Percentiles rank a stretch among this genome's conserved stretches.
Conservation (phyloP, 331 rosid genomes). For the Rosa hybrid region DNA sequence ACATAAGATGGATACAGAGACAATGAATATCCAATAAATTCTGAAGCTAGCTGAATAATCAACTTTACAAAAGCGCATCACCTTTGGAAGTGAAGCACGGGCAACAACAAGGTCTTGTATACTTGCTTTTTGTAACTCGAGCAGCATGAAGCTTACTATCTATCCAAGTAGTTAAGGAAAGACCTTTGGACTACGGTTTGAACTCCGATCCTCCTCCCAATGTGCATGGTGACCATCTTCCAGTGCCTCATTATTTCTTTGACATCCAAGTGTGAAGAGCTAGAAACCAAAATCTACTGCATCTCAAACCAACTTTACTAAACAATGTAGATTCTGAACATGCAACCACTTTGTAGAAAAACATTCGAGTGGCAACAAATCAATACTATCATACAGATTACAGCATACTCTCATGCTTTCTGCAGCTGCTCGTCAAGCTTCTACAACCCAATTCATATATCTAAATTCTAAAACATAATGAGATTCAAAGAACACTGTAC, state of each 20-base stretch:
- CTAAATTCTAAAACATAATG: constrained; percentile 77
- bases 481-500: constrained; percentile 91
- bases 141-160: background rate
- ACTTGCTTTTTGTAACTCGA: background rate
- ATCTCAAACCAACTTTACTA: background rate
- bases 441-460: background rate
- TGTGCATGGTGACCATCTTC: background rate
- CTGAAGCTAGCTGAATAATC: background rate
- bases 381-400: background rate
- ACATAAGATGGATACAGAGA: background rate
- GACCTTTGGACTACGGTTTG: background rate
- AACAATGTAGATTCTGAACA: background rate
- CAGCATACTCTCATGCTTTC: background rate
- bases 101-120: background rate
- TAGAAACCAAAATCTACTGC: background rate
- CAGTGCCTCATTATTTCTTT: background rate
- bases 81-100: background rate
- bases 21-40: background rate
- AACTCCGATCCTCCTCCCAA: background rate
- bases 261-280: background rate
- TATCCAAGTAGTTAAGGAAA: background rate
- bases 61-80: background rate
- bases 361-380: constrained; percentile 1
- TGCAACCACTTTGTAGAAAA: constrained; percentile 4
- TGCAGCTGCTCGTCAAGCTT: constrained; percentile 1